phyloP scores from a whole-genome alignment of 2,329 filamentous ascomycete genomes.

The Alternaria triticina region DNA sequence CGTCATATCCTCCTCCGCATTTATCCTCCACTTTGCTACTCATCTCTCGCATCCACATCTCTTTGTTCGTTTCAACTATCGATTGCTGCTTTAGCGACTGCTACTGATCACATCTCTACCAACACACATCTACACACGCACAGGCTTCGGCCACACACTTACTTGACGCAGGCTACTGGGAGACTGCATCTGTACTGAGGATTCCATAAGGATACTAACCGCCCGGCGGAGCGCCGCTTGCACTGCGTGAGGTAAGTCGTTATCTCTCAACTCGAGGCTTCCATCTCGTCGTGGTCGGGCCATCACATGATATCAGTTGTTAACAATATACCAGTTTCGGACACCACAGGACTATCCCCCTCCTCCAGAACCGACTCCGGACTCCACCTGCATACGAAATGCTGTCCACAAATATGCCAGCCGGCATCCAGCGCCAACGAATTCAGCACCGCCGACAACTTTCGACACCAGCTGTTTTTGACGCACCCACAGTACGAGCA shows the following conservation, averaged over 20 bases:
- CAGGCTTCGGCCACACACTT: slow-evolving; percentile 45
- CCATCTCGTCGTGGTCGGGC: not conserved
- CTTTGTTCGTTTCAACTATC: slow-evolving; percentile 28
- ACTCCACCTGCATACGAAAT: slow-evolving; percentile 75
- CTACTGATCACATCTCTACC: slow-evolving; percentile 10
- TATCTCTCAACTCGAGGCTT: not conserved
- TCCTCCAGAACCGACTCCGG: slow-evolving; percentile 61
- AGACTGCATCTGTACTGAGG: slow-evolving; percentile 52
- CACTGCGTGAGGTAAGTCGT: slow-evolving; percentile 76
- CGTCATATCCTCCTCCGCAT: slow-evolving; percentile 37
- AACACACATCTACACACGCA: slow-evolving; percentile 20
- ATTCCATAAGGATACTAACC: slow-evolving; percentile 55
- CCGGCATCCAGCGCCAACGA: slow-evolving; percentile 75
- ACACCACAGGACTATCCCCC: slow-evolving; percentile 44
- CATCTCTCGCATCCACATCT: slow-evolving; percentile 30
- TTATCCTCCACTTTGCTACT: slow-evolving; percentile 27
- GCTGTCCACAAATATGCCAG: slow-evolving; percentile 75
- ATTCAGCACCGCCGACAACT: slow-evolving; percentile 85
- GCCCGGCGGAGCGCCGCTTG: slow-evolving; percentile 81
- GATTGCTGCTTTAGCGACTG: slow-evolving; percentile 14
- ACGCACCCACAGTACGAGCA: slow-evolving; percentile 73
- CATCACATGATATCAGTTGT: not conserved
- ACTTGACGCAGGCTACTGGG: slow-evolving; percentile 47
- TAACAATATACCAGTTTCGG: slow-evolving; percentile 48
- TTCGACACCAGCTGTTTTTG: slow-evolving; percentile 80